Conservation (phyloP, 257 asterid species). For the Rubia yunnanensis region DNA sequence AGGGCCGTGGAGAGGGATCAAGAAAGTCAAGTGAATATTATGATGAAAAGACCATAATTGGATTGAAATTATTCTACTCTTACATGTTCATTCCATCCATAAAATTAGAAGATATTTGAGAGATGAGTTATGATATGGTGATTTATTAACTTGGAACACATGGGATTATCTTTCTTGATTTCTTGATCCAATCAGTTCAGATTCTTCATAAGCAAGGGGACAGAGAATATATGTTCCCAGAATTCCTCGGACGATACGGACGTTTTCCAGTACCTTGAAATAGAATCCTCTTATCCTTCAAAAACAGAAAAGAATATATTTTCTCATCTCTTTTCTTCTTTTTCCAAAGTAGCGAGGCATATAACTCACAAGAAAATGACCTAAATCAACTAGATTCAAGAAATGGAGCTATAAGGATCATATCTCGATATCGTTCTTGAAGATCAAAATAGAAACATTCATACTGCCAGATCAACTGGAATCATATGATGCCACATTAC, state of each 20-base stretch:
- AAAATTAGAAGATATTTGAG: neutral
- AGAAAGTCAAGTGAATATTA: slow-evolving; percentile 1
- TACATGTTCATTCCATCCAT: neutral
- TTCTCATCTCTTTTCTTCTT: no score
- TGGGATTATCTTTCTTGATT: neutral
- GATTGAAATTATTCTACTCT: neutral
- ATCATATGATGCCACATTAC: slow-evolving; percentile 9
- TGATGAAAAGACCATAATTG: neutral
- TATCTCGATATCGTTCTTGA: neutral
- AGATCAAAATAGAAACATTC: neutral
- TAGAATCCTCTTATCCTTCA: no score
- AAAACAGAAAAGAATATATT: no score
- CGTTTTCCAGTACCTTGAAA: no score
- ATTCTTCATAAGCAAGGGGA: no score
- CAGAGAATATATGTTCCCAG: no score
- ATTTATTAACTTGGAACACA: neutral
- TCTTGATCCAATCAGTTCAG: no score
- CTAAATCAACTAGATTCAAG: no score
- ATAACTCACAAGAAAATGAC: no score
- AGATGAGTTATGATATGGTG: neutral
- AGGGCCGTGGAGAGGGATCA: neutral
- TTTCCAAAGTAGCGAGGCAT: no score
- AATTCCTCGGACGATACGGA: no score
- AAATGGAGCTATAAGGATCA: neutral
- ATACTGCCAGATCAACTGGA: slow-evolving; percentile 8